A percentile compares a stretch with the other conserved stretches of the same genome.
Evolutionary conservation across 2,329 filamentous ascomycete species (phyloP).

Genomic region (Orbilia oligospora): DNA sequence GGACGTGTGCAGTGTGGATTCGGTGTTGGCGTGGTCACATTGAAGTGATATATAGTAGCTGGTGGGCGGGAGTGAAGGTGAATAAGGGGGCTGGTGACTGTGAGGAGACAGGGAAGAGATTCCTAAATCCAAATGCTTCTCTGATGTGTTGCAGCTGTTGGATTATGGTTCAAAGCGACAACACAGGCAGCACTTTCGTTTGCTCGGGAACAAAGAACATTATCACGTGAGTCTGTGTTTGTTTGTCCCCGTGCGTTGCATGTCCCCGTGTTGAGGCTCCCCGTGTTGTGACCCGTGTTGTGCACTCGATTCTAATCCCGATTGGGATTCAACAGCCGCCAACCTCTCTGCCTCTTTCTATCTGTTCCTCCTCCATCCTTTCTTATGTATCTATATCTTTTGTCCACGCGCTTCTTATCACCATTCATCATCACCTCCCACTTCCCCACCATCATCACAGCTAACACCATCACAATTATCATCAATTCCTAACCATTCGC

Average conservation of each 20-base stretch:
- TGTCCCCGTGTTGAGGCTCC: not conserved
- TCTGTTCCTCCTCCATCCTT: not conserved
- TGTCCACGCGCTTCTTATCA: not conserved
- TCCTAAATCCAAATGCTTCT: too few species aligned
- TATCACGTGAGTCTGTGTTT: too few species aligned
- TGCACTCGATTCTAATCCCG: not conserved
- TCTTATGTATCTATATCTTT: not conserved
- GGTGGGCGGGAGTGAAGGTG: too few species aligned
- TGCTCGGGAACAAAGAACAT: too few species aligned
- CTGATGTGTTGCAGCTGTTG: too few species aligned
- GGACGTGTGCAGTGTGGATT: too few species aligned
- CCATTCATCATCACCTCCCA: not conserved
- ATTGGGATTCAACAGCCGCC: not conserved
- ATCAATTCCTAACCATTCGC: not conserved
- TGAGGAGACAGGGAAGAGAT: too few species aligned
- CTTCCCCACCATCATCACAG: slow-evolving; percentile 8
- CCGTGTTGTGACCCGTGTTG: not conserved
- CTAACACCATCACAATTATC: not conserved
- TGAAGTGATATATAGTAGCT: too few species aligned
- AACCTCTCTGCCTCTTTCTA: not conserved
- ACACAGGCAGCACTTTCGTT: not conserved
- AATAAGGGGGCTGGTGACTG: too few species aligned
- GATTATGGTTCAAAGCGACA: too few species aligned
- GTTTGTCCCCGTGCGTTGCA: not conserved
- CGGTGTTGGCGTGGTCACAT: too few species aligned